Percentiles rank a stretch among this genome's conserved stretches.
Conservation (phyloP, 352 stramenopile species). For the Phytophthora palmivora region DNA sequence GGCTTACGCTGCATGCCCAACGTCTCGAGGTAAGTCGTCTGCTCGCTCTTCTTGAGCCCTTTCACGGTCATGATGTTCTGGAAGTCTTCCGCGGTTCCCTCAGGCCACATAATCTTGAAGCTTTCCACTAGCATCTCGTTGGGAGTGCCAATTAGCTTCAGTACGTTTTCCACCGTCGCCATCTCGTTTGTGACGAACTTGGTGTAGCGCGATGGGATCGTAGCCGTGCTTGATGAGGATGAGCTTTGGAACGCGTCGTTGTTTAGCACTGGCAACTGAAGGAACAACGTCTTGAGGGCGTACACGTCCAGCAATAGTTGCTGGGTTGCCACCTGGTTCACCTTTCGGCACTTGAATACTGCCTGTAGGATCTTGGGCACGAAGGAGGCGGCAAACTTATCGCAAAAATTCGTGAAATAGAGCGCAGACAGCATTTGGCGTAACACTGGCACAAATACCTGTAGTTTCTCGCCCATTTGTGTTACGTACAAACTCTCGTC, state of each 20-base stretch:
- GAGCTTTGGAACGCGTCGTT: conserved; percentile 51
- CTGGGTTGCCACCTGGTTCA: conserved; percentile 97
- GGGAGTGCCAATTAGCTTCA: conserved; percentile 98
- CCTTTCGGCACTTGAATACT: conserved; percentile 91
- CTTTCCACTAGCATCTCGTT: conserved; percentile 96
- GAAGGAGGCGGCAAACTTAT: conserved; percentile 96
- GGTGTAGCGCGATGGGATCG: conserved; percentile 94
- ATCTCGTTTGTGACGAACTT: conserved; percentile 98
- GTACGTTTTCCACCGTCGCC: conserved; percentile 95
- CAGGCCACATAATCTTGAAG: conserved; percentile 97
- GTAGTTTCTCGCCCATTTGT: conserved; percentile 93
- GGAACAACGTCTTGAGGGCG: conserved; percentile 96
- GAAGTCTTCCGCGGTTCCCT: conserved; percentile 93
- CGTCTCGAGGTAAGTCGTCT: conserved; percentile 64
- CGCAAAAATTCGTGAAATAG: conserved; percentile 98
- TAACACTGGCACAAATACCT: conserved; percentile 92
- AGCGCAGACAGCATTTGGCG: conserved; percentile 89
- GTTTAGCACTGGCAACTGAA: conserved; percentile 92
- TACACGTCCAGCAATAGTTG: conserved; percentile 99
- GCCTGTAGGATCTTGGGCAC: conserved; percentile 90
- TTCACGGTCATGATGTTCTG: conserved; percentile 97
- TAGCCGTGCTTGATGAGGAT: conserved; percentile 52
- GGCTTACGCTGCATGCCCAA: conserved; percentile 72
- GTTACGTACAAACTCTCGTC: conserved; percentile 97
- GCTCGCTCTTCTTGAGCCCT: conserved; percentile 87